phyloP scores from a whole-genome alignment of 306 rosid genomes.

The Cicer arietinum region DNA sequence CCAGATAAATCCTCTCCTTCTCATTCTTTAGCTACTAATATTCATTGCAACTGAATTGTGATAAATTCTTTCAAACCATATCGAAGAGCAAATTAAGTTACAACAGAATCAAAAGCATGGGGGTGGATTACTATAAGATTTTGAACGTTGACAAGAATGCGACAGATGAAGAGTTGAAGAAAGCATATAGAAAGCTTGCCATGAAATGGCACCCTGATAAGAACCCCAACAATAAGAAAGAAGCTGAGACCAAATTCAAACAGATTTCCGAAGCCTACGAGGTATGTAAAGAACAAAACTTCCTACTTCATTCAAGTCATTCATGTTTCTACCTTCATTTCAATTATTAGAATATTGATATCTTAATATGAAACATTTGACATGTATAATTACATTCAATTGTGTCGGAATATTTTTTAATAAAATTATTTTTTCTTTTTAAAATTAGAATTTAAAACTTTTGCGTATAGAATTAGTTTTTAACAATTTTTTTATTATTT shows the following conservation, averaged over 20 bases:
- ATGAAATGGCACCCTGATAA: conserved; percentile 99
- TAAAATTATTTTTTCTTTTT: too few species aligned
- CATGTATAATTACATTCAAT: too few species aligned
- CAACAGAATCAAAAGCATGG: conserved; percentile 51
- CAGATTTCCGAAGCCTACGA: conserved; percentile 91
- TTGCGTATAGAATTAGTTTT: too few species aligned
- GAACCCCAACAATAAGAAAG: conserved; percentile 78
- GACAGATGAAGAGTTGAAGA: conserved; percentile 82
- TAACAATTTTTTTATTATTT: too few species aligned
- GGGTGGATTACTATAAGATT: conserved; percentile 77
- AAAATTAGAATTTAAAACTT: too few species aligned
- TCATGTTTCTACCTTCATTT: not conserved
- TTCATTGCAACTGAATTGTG: not conserved
- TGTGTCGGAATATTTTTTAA: too few species aligned
- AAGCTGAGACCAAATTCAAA: conserved; percentile 82
- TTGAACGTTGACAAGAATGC: conserved; percentile 81
- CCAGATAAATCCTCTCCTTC: conserved; percentile 49
- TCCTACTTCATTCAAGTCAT: not conserved
- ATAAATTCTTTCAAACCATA: not conserved
- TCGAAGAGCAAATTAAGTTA: too few species aligned
- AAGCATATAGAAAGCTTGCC: conserved; percentile 85
- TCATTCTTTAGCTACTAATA: not conserved
- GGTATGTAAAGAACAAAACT: conserved; percentile 39
- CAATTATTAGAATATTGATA: not conserved
- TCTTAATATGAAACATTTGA: not conserved